Conservation (phyloP, 2,329 filamentous ascomycete species). For the Massarina eburnea region DNA sequence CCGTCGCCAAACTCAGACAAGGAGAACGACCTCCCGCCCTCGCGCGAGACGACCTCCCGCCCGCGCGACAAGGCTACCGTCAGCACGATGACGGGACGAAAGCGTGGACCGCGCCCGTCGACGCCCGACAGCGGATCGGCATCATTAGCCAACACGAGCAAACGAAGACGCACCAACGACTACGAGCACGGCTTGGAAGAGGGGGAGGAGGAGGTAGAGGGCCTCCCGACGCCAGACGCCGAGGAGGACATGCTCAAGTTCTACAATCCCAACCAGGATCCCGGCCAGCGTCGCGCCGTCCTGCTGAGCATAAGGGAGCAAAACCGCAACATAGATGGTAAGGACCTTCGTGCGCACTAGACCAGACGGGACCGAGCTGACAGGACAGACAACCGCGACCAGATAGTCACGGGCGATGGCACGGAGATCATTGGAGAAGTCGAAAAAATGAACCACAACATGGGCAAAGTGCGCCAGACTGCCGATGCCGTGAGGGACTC, state of each 20-base stretch:
- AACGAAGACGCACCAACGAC: slow-evolving; percentile 49
- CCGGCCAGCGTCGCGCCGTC: slow-evolving; percentile 70
- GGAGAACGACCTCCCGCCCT: slow-evolving; percentile 44
- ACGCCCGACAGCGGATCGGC: slow-evolving; percentile 43
- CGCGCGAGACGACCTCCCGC: slow-evolving; percentile 28
- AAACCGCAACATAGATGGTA: slow-evolving; percentile 62
- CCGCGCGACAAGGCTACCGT: slow-evolving; percentile 34
- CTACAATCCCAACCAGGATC: slow-evolving; percentile 83
- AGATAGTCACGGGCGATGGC: too few relatives aligned
- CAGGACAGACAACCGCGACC: slow-evolving; percentile 63
- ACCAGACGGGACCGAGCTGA: neutral
- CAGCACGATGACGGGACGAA: slow-evolving; percentile 29
- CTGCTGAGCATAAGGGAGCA: slow-evolving; percentile 71
- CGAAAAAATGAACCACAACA: slow-evolving; percentile 64
- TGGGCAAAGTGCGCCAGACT: slow-evolving; percentile 77
- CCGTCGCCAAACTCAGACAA: slow-evolving; percentile 45
- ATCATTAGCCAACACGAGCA: slow-evolving; percentile 35
- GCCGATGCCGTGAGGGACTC: slow-evolving; percentile 89
- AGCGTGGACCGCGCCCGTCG: slow-evolving; percentile 31
- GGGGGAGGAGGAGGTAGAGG: slow-evolving; percentile 9
- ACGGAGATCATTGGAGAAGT: slow-evolving; percentile 70
- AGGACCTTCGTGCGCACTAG: slow-evolving; percentile 5
- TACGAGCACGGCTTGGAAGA: slow-evolving; percentile 19
- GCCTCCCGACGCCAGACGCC: slow-evolving; percentile 2
- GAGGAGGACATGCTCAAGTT: slow-evolving; percentile 38